Conservation (phyloP, 768 basidiomycete species). For the Amanita pseudoporphyria region DNA sequence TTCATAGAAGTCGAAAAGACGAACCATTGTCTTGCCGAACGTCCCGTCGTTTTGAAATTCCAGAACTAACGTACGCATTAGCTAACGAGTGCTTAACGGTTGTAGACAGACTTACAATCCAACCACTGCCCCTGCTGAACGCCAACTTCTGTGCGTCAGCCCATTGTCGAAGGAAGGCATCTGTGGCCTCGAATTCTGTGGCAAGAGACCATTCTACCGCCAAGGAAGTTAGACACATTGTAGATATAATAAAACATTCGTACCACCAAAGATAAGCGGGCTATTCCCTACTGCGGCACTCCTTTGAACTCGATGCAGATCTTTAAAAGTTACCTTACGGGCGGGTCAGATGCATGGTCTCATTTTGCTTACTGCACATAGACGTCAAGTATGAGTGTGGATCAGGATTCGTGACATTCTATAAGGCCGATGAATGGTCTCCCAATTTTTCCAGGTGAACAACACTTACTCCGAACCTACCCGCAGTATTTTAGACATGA, state of each 20-base stretch:
- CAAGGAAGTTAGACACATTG: not conserved
- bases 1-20: not conserved
- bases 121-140: slow-evolving; percentile 51
- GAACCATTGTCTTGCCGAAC: slow-evolving; percentile 52
- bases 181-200: slow-evolving; percentile 54
- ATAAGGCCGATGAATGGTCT: not conserved
- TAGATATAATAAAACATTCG: not conserved
- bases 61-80: slow-evolving; percentile 28
- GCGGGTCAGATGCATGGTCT: not conserved
- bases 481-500: slow-evolving; percentile 1
- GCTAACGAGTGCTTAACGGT: not conserved
- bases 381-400: slow-evolving; percentile 53
- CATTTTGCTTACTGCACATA: slow-evolving; percentile 52
- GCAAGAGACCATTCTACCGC: slow-evolving; percentile 40
- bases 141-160: slow-evolving; percentile 68
- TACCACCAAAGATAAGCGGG: slow-evolving; percentile 34
- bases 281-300: slow-evolving; percentile 26
- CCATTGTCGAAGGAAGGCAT: slow-evolving; percentile 56
- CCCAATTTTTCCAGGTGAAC: slow-evolving; percentile 5
- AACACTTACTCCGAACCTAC: slow-evolving; percentile 47
- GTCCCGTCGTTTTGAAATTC: slow-evolving; percentile 65
- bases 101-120: slow-evolving; percentile 41
- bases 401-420: slow-evolving; percentile 66
- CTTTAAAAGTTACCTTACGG: slow-evolving; percentile 24
- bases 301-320: slow-evolving; percentile 43